phyloP scores from a whole-genome alignment of 2,329 filamentous ascomycete genomes.

The Sporothrix brasiliensis region DNA sequence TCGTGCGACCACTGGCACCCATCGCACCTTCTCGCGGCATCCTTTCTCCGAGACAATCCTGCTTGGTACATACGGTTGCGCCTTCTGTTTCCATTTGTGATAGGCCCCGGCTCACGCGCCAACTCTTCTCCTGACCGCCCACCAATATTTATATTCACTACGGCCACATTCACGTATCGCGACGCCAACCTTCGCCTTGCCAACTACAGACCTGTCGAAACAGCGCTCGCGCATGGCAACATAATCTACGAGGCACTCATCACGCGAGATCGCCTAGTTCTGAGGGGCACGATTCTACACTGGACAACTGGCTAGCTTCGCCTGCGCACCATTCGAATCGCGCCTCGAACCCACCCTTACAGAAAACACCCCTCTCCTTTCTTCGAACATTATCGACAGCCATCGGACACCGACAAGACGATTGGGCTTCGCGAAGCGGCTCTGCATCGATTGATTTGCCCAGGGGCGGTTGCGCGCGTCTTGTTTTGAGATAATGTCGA shows the following conservation, averaged over 20 bases:
- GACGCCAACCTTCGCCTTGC: not conserved
- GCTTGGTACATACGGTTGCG: conserved; percentile 9
- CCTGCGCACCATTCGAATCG: not conserved
- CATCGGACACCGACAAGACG: not conserved
- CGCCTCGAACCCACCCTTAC: conserved; percentile 2
- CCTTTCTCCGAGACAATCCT: not conserved
- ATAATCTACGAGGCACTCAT: not conserved
- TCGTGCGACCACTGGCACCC: not conserved
- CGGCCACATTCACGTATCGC: not conserved
- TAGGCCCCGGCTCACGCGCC: conserved; percentile 11
- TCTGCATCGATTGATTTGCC: not conserved
- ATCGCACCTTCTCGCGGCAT: conserved; percentile 10
- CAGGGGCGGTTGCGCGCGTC: conserved; percentile 11
- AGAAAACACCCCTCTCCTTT: conserved; percentile 3
- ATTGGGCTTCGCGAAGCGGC: not conserved
- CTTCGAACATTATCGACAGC: not conserved
- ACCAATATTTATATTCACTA: not conserved
- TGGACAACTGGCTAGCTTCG: conserved; percentile 8
- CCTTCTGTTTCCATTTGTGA: conserved; percentile 18
- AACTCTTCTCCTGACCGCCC: conserved; percentile 16
- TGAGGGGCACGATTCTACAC: not conserved
- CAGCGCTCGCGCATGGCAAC: conserved; percentile 18
- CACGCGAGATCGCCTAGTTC: not conserved
- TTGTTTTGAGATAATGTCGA: conserved; percentile 38
- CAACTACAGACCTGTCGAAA: conserved; percentile 12